Evolutionary conservation across 192 early-diverging fungal species (phyloP).

Genomic region (Backusella liffmaniae): DNA sequence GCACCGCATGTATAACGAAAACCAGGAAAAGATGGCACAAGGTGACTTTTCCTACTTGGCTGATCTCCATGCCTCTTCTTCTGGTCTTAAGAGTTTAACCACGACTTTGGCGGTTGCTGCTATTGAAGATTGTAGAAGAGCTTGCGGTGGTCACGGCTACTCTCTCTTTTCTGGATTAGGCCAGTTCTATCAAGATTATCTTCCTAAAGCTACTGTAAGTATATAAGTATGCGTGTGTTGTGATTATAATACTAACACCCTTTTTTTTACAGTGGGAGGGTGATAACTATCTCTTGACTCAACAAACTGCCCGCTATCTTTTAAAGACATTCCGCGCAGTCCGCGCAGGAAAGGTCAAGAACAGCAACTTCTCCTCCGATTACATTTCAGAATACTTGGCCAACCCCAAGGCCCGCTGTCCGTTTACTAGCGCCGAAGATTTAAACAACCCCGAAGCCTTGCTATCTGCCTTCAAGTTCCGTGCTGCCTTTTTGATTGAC

Average conservation of each 20-base stretch:
- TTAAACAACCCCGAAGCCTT: constrained; percentile 57
- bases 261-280: constrained; percentile 60
- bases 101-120: constrained; percentile 63
- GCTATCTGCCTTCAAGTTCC: constrained; percentile 62
- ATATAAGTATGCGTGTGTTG: no score
- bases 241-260: no score
- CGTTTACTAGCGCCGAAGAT: constrained; percentile 42
- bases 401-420: constrained; percentile 52
- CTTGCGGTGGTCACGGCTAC: constrained; percentile 79
- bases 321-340: constrained; percentile 60
- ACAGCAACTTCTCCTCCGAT: constrained; percentile 33
- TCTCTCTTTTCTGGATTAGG: constrained; percentile 68
- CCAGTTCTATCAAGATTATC: constrained; percentile 64
- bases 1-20: constrained; percentile 35
- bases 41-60: constrained; percentile 66
- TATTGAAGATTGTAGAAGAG: constrained; percentile 75
- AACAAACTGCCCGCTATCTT: constrained; percentile 86
- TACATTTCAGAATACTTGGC: constrained; percentile 48
- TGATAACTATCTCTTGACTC: constrained; percentile 82
- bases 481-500: constrained; percentile 64
- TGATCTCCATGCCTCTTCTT: constrained; percentile 72
- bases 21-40: constrained; percentile 48
- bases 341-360: constrained; percentile 41
- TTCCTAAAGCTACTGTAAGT: constrained; percentile 64
- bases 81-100: constrained; percentile 69